Base-by-base conservation (phyloP, 345 rosid species). In the Murraya koenigii region DNA sequence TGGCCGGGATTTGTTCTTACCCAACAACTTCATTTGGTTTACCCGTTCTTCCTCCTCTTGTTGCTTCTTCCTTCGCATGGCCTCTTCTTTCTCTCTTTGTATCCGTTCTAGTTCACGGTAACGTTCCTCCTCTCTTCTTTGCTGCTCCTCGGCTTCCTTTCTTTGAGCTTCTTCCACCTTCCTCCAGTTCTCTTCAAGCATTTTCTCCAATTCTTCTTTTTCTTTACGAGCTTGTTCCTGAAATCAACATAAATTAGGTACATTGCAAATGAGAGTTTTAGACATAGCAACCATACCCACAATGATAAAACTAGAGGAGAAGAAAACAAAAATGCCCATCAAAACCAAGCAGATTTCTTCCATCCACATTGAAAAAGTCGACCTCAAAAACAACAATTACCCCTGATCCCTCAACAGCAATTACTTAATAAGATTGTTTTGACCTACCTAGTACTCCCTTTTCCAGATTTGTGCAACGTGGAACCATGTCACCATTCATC, bases 1-100 rank as follows among this genome's bases (percentile, higher is more conserved):
- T 0, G 99, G 98, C 36, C 98, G 87, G 38, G 95, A 84, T 76
- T 96, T 96, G 90, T 96, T 96, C 91, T 96, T 96, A 58, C 99
- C 99, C 86, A 96, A 81, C 73, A 96, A 84, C 82, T 91, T 94
- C 95, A 92, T 89, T 90, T 92, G 98, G 67, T 94, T 91, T 25
- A 66, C 66, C 15, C 99, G 93, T 68, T 94, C 98, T 86, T 92
- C 97, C 60, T 94, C 99, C 88, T 96, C 97, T 84, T 92, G 92
- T 14, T 90, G 94, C 78, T 91, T 92, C 90, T 90, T 94, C 87
- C 90, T 85, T 78, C 90, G 83, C 94, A 88, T 78, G 2, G 92
- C 95, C 80, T 92, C 99, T 86, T 90, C 99, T 63, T 87, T 96
- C 74, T 84, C 91, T 73, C 96, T 82, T 83, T 92, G 98, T 69